A percentile compares a stretch with the other conserved stretches of the same genome.
phyloP scores from a whole-genome alignment of 1,139 yeast species.

The Hyphopichia wangnamkhiaoensis region DNA sequence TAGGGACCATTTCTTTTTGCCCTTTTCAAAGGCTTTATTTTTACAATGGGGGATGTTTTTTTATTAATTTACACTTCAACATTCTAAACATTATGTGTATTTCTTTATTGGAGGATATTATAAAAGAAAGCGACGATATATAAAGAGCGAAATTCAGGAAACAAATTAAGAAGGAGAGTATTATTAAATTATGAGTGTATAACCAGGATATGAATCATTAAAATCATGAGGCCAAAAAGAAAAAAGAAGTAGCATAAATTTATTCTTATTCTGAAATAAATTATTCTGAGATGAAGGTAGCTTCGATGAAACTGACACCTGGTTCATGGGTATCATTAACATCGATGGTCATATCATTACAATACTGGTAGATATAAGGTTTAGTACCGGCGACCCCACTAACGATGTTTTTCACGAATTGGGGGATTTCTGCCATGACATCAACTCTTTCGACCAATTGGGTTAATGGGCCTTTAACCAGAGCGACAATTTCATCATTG shows the following conservation, averaged over 20 bases:
- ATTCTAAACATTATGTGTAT: background rate
- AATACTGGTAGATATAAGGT: constrained; percentile 92
- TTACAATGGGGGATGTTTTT: too few species aligned
- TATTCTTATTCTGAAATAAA: background rate
- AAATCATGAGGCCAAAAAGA: background rate
- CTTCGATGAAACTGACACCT: constrained; percentile 79
- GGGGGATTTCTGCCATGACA: constrained; percentile 97
- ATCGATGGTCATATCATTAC: constrained; percentile 51
- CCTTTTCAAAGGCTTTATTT: background rate
- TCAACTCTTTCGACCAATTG: constrained; percentile 85
- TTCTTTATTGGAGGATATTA: too few species aligned
- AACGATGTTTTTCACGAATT: constrained; percentile 88
- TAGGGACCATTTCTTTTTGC: constrained; percentile 56
- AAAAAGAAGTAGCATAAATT: background rate
- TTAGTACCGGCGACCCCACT: constrained; percentile 94
- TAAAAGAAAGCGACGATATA: too few species aligned
- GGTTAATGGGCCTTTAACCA: constrained; percentile 55
- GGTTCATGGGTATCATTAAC: constrained; percentile 45
- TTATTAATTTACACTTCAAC: background rate
- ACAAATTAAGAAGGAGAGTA: background rate
- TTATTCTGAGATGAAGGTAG: constrained; percentile 67
- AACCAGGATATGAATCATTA: background rate
- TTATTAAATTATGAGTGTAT: background rate
- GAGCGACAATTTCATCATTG: constrained; percentile 34
- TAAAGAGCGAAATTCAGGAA: background rate